Conservation (phyloP, 164 flowering plant species). For the Vitis cinerea region DNA sequence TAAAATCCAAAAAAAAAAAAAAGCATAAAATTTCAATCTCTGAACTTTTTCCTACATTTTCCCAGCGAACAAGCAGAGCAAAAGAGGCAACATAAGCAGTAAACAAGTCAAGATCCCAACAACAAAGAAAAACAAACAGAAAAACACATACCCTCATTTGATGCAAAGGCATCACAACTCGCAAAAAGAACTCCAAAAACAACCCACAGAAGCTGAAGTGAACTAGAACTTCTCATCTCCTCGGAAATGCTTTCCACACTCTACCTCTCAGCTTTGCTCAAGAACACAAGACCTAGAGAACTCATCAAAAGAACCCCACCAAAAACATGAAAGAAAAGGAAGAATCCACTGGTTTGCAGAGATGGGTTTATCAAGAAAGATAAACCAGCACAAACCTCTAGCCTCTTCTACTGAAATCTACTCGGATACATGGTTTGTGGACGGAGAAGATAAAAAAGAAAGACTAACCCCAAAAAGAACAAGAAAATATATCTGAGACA, state of each 20-base stretch:
- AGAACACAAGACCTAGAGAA: conserved; percentile 17
- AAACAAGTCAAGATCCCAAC: conserved; percentile 26
- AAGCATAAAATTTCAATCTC: background rate
- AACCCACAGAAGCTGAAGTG: conserved; percentile 35
- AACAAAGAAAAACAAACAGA: background rate
- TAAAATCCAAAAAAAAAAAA: background rate
- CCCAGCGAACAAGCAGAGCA: conserved; percentile 11
- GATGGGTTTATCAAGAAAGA: background rate
- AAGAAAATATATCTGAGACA: conserved; percentile 3
- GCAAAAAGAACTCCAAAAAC: conserved; percentile 28
- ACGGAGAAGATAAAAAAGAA: no score
- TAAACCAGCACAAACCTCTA: no score
- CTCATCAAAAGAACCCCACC: conserved; percentile 19
- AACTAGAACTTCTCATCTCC: conserved; percentile 32
- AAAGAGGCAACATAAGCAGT: background rate
- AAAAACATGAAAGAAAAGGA: background rate
- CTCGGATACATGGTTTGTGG: no score
- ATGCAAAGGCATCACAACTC: conserved; percentile 34
- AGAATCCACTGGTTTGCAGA: background rate
- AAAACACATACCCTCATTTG: conserved; percentile 46
- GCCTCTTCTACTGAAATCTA: no score
- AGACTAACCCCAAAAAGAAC: background rate
- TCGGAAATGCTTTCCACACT: conserved; percentile 5
- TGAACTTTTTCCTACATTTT: conserved; percentile 5
- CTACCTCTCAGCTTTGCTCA: conserved; percentile 8